Conservation (phyloP, 2,329 filamentous ascomycete species). For the Botryotinia narcissicola region DNA sequence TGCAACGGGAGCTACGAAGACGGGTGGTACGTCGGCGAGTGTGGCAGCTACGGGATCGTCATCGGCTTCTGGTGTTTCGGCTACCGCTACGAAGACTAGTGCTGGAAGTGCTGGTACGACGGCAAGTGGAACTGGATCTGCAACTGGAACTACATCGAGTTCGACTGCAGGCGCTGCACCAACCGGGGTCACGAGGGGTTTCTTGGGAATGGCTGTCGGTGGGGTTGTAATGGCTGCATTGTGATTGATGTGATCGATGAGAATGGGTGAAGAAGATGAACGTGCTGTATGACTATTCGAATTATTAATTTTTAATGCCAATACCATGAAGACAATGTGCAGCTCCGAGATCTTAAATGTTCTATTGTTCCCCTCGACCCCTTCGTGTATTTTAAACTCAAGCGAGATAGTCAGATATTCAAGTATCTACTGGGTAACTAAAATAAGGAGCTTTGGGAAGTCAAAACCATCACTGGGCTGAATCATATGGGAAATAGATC, state of each 20-base stretch:
- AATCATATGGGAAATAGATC: no score
- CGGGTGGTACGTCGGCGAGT: constrained; percentile 25
- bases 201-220: constrained; percentile 34
- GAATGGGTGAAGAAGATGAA: neutral
- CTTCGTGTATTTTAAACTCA: neutral
- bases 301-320: neutral
- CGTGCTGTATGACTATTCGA: neutral
- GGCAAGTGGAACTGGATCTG: constrained; percentile 17
- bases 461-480: no score
- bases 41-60: constrained; percentile 7
- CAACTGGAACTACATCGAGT: constrained; percentile 23
- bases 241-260: constrained; percentile 17
- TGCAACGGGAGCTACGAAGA: constrained; percentile 41
- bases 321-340: neutral
- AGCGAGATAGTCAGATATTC: neutral
- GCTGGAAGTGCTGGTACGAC: constrained; percentile 2
- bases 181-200: constrained; percentile 31
- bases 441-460: no score
- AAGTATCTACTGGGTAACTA: no score
- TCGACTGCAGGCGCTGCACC: constrained; percentile 35
- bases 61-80: neutral
- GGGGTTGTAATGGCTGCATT: constrained; percentile 25
- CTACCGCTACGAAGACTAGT: neutral
- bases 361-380: neutral
- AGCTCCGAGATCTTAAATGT: neutral